Percentiles rank a stretch among this genome's conserved stretches.
Evolutionary conservation across 2,329 filamentous ascomycete genomes (phyloP).

Genomic region (Apiospora pterosperma): DNA sequence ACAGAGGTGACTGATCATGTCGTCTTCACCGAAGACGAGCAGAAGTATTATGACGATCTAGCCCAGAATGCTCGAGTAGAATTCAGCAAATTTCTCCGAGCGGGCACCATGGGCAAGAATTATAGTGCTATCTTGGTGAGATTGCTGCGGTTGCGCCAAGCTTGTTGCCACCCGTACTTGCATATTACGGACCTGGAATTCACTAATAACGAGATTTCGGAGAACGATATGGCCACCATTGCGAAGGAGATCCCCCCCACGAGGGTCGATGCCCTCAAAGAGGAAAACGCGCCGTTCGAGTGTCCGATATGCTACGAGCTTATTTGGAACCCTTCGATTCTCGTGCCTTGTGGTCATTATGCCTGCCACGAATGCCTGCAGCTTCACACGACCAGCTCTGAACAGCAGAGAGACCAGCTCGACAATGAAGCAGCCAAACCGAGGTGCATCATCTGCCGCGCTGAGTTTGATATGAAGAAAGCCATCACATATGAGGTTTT

Average conservation of each 20-base stretch:
- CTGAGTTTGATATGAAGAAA: conserved; percentile 60
- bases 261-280: conserved; percentile 65
- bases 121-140: conserved; percentile 81
- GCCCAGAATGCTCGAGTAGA: conserved; percentile 28
- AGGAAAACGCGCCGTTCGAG: conserved; percentile 56
- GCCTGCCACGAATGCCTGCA: conserved; percentile 75
- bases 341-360: conserved; percentile 80
- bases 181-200: conserved; percentile 43
- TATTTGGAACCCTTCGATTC: conserved; percentile 70
- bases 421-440: conserved; percentile 55
- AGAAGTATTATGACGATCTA: conserved; percentile 60
- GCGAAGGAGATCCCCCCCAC: conserved; percentile 57
- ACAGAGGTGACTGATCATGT: conserved; percentile 59
- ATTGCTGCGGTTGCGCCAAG: conserved; percentile 74
- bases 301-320: conserved; percentile 82
- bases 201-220: conserved; percentile 42
- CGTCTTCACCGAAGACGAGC: conserved; percentile 64
- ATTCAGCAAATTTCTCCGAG: conserved; percentile 24
- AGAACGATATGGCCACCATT: conserved; percentile 32
- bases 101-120: conserved; percentile 54
- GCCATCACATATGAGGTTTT: conserved; percentile 75
- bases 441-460: conserved; percentile 76
- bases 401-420: conserved; percentile 50
- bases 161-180: conserved; percentile 75
- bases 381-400: conserved; percentile 60